Evolutionary conservation across 768 basidiomycete species (phyloP), one percentile per base, ranked within the genome.

Genomic region (Tubosaeta sp.): DNA sequence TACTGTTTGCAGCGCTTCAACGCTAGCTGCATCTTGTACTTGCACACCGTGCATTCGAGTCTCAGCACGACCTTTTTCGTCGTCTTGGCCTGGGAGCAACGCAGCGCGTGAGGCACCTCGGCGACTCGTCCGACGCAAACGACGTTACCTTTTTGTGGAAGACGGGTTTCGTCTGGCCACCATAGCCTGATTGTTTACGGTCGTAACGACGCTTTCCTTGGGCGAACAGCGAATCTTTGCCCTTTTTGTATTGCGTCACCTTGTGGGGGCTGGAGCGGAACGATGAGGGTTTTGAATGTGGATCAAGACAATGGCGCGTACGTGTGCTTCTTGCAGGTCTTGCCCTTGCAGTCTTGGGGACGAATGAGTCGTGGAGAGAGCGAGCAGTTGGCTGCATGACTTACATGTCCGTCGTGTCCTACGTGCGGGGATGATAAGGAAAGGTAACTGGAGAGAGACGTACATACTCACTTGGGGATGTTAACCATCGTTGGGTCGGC

Each of bases 151-250:
- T 98, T 83, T 99, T 99, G 90, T 99, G 97, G 88, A 99, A 99
- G 76, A 99, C 95, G 56, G 95, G 95, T 80, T 99, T 99, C 54
- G 95, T 99, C 82, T 99, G 95, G 77, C 95, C 95, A 88, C 95
- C 95, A 78, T 97, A 98, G 76, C 95, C 91, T 59, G 87, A 88
- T 74, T 91, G 94, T 84, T 97, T 95, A 68, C 95, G 88, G 80
- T 98, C 97, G 78, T 99, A 98, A 79, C 97, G 93, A 67, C 97
- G 90, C 86, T 99, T 98, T 78, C 97, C 97, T 78, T 99, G 95
- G 48, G 91, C 97, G 71, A 91, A 90, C 58, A 95, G 76, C 54
- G 97, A 98, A 71, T 92, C 95, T 78, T 99, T 98, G 71, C 97
- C 97, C 83, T 92, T 97, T 87, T 99, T 99, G 84, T 98, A 99